Conservation (phyloP, 768 basidiomycete genomes). For the Gautieria morchelliformis region DNA sequence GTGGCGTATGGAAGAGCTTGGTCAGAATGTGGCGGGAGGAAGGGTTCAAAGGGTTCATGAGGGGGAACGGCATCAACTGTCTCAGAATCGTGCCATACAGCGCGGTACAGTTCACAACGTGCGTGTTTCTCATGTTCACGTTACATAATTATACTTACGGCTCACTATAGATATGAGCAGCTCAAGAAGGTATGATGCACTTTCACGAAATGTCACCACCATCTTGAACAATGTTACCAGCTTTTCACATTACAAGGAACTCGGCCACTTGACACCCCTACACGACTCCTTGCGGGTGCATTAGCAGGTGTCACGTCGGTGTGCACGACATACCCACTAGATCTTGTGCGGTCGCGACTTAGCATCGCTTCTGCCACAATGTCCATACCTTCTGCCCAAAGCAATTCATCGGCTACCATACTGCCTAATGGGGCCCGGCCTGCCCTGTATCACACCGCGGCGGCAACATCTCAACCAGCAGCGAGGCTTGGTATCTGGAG, state of each 20-base stretch:
- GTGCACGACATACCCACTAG: slow-evolving; percentile 86
- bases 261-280: slow-evolving; percentile 78
- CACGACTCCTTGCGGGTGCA: slow-evolving; percentile 77
- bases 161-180: slow-evolving; percentile 69
- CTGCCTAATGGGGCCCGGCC: slow-evolving; percentile 18
- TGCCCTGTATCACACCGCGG: slow-evolving; percentile 39
- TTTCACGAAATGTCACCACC: neutral
- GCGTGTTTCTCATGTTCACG: slow-evolving; percentile 2
- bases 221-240: slow-evolving; percentile 22
- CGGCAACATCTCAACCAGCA: slow-evolving; percentile 10
- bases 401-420: slow-evolving; percentile 17
- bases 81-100: slow-evolving; percentile 85
- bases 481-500: slow-evolving; percentile 55
- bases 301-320: slow-evolving; percentile 93
- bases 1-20: slow-evolving; percentile 76
- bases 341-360: slow-evolving; percentile 85
- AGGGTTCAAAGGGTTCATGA: slow-evolving; percentile 87
- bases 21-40: slow-evolving; percentile 90
- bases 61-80: slow-evolving; percentile 89
- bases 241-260: slow-evolving; percentile 64
- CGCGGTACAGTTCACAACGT: slow-evolving; percentile 32
- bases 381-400: slow-evolving; percentile 22
- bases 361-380: slow-evolving; percentile 90
- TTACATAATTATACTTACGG: neutral
- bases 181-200: slow-evolving; percentile 60